These are phyloP conservation scores for Sporothrix inflata DNA, from an alignment of 2,329 filamentous ascomycete species.

Conservation along the genomic window DNA sequence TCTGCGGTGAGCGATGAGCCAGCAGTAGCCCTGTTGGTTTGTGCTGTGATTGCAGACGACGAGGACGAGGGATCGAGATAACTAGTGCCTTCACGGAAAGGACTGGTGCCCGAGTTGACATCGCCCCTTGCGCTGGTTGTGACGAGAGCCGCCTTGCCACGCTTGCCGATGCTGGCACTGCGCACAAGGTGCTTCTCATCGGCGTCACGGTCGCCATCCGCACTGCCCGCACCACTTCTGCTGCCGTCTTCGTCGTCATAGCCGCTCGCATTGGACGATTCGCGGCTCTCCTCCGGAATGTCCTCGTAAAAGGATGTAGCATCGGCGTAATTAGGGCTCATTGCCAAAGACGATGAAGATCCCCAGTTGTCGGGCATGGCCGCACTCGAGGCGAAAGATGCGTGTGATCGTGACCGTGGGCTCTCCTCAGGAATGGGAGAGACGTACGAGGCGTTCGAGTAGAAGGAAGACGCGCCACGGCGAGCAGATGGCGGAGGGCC, in stretches of 20 bases:
- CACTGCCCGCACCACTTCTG: slow-evolving; percentile 7
- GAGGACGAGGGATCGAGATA: slow-evolving; percentile 53
- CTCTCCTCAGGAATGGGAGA: slow-evolving; percentile 77
- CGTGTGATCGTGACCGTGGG: slow-evolving; percentile 58
- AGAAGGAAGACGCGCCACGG: slow-evolving; percentile 65
- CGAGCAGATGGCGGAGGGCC: slow-evolving; percentile 65
- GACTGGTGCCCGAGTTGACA: slow-evolving; percentile 38
- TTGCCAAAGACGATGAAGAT: slow-evolving; percentile 48
- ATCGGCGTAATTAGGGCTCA: slow-evolving; percentile 53
- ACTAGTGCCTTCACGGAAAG: slow-evolving; percentile 51
- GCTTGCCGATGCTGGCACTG: slow-evolving; percentile 64
- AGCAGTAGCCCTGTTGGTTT: slow-evolving; percentile 36
- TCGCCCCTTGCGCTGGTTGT: slow-evolving; percentile 41
- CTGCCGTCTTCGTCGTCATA: slow-evolving; percentile 51
- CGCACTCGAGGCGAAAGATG: slow-evolving; percentile 72
- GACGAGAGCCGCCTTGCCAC: slow-evolving; percentile 61
- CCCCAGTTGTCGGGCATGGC: slow-evolving; percentile 72
- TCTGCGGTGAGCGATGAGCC: slow-evolving; percentile 46
- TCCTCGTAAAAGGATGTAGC: slow-evolving; percentile 52
- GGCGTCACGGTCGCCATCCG: slow-evolving; percentile 55
- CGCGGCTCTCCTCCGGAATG: slow-evolving; percentile 50
- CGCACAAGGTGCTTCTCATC: slow-evolving; percentile 63
- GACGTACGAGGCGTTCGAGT: slow-evolving; percentile 68
- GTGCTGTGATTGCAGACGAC: slow-evolving; percentile 50
- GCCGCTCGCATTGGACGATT: slow-evolving; percentile 50